Evolutionary conservation across 2,329 filamentous ascomycete species (phyloP), one percentile per base, ranked within the genome.

Genomic region (Paecilomyces sp.): DNA sequence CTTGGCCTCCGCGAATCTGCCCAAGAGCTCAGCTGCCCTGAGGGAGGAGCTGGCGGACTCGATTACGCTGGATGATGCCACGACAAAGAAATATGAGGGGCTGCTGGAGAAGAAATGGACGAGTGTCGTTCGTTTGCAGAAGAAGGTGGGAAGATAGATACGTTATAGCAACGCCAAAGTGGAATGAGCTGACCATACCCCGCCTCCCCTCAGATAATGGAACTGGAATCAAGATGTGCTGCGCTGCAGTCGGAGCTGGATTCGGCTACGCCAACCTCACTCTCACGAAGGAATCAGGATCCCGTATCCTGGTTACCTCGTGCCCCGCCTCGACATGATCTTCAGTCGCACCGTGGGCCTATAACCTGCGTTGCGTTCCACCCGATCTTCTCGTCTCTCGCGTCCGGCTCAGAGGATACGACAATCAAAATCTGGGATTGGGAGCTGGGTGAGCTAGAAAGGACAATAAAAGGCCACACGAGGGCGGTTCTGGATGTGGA

Each of bases 91-190:
- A 78, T 97, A 97, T 78, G 92, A 96, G 76, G 90, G 90, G 1
- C 77, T 97, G 30, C 78, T 97, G 66, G 93, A 97, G 82, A 97
- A 96, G 84, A 97, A 97, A 81, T 97, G 93, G 93, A 97, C 93
- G 22, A 94, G 91, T 69, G 89, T 97, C 30, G 92, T 97, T 69
- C 85, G 93, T 62, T 77, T 97, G 74, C 93, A 97, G 78, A 97
- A 96, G 77, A 97, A 96, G 89, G 91, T 89, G 76, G 56, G 76
- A 47, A 22, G 15, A 47, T 18, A 47, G 6, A 28, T 9, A 11
- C n/a, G 5, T 47, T 18, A n/a, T 47, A 6, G 15, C n/a, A 22
- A 18, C 41, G 18, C 5, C 41, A 47, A 13, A 33, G 31, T 33
- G 8, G 58, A 34, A 28, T 55, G 58, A 57, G 30, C 53, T 54